Base-by-base conservation (phyloP, 257 asterid genomes). In the Solanum tarapatanum region DNA sequence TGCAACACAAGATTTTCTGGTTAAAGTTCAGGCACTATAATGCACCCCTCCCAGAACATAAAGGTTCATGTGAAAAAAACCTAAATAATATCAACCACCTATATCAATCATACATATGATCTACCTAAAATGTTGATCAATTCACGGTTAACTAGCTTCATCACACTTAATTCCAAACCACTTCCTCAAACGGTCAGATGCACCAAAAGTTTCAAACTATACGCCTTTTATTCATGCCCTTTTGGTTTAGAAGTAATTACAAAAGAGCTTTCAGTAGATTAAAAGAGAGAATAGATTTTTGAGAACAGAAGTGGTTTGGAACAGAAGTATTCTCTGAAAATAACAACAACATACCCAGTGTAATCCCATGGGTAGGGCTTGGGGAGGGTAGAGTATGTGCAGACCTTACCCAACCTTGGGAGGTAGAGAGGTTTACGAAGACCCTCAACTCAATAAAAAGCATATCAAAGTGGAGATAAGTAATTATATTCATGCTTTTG, bases 1-100 rank as follows among this genome's bases (percentile, higher is more conserved):
- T 97, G 95, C 82, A 94, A 85, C 84, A 91, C 74, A 85, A 90
- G 75, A 76, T 82, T 86, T 39, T 85, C 85, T 30, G 75, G 84
- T 92, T 90, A 87, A 41, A 69, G 66, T 58, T 41, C 28, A 23
- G 69, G 41, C 66, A 17, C 24, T 80, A 80, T 45, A 17, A 36
- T 58, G 39, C 82, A 68, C 86, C 89, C 87, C 68, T 77, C 35
- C 80, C 32, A 77, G 48, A 11, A 45, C 82, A 51, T 28, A 21
- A 84, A 14, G 82, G 37, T 79, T 68, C 36, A 21, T 51, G 82
- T 58, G 83, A 66, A 84, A 83, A 55, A 79, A 87, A 69, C 24
- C 48, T 75, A 55, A 33, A 77, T 83, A 86, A 72, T 12, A 32
- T 30, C 48, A 4, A 73, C 35, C 30, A 51, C 76, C 84, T 72